Base-by-base conservation (phyloP, 169 alveolate species). In the Eimeria acervulina region DNA sequence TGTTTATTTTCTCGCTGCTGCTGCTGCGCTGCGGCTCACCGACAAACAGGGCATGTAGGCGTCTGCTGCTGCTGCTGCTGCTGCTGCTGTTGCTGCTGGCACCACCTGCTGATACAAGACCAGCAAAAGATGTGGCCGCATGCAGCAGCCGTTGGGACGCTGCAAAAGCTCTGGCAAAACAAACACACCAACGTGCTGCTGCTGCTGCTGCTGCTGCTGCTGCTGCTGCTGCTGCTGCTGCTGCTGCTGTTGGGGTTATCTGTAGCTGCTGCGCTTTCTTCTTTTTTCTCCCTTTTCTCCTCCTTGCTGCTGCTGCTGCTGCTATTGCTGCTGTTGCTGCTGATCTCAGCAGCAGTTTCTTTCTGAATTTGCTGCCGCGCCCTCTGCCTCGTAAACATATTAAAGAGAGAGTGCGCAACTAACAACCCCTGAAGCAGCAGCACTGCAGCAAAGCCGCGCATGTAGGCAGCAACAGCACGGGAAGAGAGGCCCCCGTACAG, bases 11-110 rank as follows among this genome's bases (percentile, higher is more conserved):
- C n/a, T n/a, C n/a, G n/a, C 38, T 36, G 42, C 84, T 72, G 84
- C 51, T 36, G 13, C 84, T 7, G 1, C 3, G n/a, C 51, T 36
- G 31, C 42, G 42, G 84, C 89, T 78, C 63, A 78, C 89, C 89
- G 89, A 31, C 89, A 78, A 19, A 78, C 89, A 13, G 89, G 89
- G 89, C 89, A 78, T 19, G 89, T 78, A 51, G 59, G 59, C 59
- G 59, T 51, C 59, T 51, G 59, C 15, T 51, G 59, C 59, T 51
- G 59, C 38, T 42, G 44, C 89, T 38, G 66, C 89, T 78, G 51
- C 55, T 78, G 66, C 89, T 78, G 89, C 66, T 78, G 89, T 63
- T 78, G 89, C 89, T 78, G 89, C 89, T 40, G 89, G 47, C 89
- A 78, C 89, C 89, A 78, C 68, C 47, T 40, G 89, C 89, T 78